Evolutionary conservation across 768 basidiomycete species (phyloP).

Genomic region (Collybiopsis luxurians): DNA sequence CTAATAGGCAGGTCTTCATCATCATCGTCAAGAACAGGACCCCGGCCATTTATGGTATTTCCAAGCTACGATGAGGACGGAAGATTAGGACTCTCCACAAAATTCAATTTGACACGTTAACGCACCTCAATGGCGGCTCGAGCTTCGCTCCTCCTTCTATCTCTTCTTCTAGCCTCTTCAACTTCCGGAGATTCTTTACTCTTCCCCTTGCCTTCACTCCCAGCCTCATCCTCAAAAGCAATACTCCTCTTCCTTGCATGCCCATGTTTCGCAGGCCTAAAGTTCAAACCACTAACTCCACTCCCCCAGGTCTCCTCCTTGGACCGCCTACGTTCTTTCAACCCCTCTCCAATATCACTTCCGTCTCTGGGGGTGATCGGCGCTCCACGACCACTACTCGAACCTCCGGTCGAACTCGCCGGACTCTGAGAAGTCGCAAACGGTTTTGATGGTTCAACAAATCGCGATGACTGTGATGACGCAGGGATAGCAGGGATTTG

Average conservation of each 20-base stretch:
- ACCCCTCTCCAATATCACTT: constrained; percentile 50
- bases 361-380: constrained; percentile 80
- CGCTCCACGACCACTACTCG: constrained; percentile 64
- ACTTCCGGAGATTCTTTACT: constrained; percentile 39
- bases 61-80: constrained; percentile 56
- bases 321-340: constrained; percentile 14
- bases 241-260: constrained; percentile 62
- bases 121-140: constrained; percentile 86
- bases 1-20: constrained; percentile 48
- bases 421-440: constrained; percentile 66
- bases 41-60: constrained; percentile 81
- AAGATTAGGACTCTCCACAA: constrained; percentile 8
- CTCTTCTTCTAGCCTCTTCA: constrained; percentile 58
- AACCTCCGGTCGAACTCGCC: constrained; percentile 83
- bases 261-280: constrained; percentile 12
- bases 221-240: constrained; percentile 57
- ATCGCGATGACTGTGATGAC: neutral
- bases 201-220: constrained; percentile 14
- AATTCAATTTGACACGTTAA: constrained; percentile 11
- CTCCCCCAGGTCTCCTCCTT: constrained; percentile 25
- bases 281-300: constrained; percentile 32
- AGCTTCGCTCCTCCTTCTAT: constrained; percentile 79
- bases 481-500: neutral
- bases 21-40: constrained; percentile 56
- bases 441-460: constrained; percentile 42